Conservation (phyloP, 495 filamentous ascomycete genomes). For the Clohesyomyces aquaticus region DNA sequence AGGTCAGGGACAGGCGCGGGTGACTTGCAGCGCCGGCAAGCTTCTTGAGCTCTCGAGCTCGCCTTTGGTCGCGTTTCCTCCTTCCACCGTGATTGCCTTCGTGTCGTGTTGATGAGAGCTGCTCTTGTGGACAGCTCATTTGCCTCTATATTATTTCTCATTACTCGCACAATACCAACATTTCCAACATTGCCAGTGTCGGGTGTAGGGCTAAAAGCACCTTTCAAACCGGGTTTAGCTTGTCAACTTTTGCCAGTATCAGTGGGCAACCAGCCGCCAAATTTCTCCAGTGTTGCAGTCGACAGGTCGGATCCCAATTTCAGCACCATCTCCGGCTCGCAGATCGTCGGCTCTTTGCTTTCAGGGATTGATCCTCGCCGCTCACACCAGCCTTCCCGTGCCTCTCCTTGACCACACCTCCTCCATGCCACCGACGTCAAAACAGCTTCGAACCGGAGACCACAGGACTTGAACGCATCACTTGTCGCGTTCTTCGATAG, state of each 20-base stretch:
- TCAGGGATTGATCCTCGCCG: constrained; percentile 21
- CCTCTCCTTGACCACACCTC: not conserved
- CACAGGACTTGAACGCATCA: constrained; percentile 5
- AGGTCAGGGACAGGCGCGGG: constrained; percentile 35
- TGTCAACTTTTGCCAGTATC: constrained; percentile 17
- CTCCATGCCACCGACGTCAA: constrained; percentile 29
- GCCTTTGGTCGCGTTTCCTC: constrained; percentile 13
- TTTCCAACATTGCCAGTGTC: constrained; percentile 28
- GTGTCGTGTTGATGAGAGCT: constrained; percentile 3
- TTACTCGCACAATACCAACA: constrained; percentile 13
- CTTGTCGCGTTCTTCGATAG: not conserved
- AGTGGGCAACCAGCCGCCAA: constrained; percentile 19
- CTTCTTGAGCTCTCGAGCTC: constrained; percentile 12
- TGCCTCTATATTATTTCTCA: constrained; percentile 28
- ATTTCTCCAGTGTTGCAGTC: constrained; percentile 9
- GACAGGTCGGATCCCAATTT: constrained; percentile 34
- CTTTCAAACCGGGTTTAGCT: constrained; percentile 21
- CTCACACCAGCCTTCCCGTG: constrained; percentile 15
- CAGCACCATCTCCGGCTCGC: constrained; percentile 29
- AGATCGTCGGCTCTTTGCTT: constrained; percentile 28
- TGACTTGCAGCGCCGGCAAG: constrained; percentile 27
- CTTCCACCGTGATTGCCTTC: constrained; percentile 16
- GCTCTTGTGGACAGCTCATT: constrained; percentile 1
- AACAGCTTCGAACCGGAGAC: not conserved
- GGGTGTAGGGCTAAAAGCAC: constrained; percentile 27